These are phyloP conservation scores for Cytospora piceicola DNA, from an alignment of 2,329 filamentous ascomycete genomes.

Conservation along the genomic window DNA sequence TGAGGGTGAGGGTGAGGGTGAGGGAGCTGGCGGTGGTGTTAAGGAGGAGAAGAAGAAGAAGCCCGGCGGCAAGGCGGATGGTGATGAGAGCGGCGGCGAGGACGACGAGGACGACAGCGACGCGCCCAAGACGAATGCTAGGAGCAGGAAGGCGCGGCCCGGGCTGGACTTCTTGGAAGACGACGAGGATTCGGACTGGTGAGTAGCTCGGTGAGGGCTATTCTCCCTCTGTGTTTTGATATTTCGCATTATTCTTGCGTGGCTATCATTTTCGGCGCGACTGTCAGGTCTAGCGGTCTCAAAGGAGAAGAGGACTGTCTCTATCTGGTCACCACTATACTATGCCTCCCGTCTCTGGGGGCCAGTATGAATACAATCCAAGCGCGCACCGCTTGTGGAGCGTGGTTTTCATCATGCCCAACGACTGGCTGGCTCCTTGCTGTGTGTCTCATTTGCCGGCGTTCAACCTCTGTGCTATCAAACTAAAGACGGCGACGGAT, in stretches of 20 bases:
- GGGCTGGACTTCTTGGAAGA: constrained; percentile 70
- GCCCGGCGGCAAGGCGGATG: constrained; percentile 35
- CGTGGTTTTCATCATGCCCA: not conserved
- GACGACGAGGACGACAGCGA: constrained; percentile 39
- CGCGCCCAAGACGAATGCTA: constrained; percentile 48
- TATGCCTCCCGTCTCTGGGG: not conserved
- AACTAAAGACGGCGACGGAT: constrained; percentile 90
- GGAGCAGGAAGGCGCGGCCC: constrained; percentile 51
- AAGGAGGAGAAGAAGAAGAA: constrained; percentile 37
- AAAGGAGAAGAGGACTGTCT: not conserved
- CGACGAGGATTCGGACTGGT: constrained; percentile 70
- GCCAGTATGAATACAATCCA: not conserved
- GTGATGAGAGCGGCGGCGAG: constrained; percentile 39
- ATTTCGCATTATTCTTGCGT: not conserved
- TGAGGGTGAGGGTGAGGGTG: constrained; percentile 39
- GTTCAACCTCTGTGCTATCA: constrained; percentile 87
- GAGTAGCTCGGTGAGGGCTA: not conserved
- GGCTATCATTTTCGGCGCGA: not conserved
- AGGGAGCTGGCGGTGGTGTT: too few relatives aligned
- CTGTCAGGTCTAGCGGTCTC: not conserved
- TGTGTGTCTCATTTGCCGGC: constrained; percentile 42
- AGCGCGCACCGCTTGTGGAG: not conserved
- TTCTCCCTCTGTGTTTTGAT: not conserved
- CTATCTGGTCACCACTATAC: not conserved
- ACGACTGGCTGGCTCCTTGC: not conserved